These are phyloP conservation scores for Mycena sanguinolenta DNA, from an alignment of 768 basidiomycete species.

Conservation along the genomic window DNA sequence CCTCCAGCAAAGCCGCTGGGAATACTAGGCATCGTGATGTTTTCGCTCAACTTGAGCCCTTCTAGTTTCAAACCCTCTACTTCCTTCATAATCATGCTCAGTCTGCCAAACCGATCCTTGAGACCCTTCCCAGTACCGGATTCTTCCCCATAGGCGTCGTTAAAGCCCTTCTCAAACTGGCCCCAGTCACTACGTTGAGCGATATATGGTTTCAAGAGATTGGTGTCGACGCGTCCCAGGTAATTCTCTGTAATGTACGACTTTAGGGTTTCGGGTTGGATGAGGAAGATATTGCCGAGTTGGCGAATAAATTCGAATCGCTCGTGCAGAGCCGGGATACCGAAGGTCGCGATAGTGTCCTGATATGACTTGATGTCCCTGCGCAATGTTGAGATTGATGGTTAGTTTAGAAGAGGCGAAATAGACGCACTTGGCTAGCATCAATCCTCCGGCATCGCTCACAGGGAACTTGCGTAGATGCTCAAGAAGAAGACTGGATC, in stretches of 20 bases:
- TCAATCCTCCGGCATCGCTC: slow-evolving; percentile 94
- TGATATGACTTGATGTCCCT: slow-evolving; percentile 98
- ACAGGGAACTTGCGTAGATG: slow-evolving; percentile 97
- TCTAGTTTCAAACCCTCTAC: slow-evolving; percentile 74
- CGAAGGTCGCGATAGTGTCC: slow-evolving; percentile 87
- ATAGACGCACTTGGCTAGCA: slow-evolving; percentile 91
- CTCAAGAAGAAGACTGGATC: slow-evolving; percentile 84
- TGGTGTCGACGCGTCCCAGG: slow-evolving; percentile 90
- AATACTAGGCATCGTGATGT: slow-evolving; percentile 70
- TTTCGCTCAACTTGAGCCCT: slow-evolving; percentile 58
- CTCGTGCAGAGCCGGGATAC: slow-evolving; percentile 86
- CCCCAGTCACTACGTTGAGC: slow-evolving; percentile 93
- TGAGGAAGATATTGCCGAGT: slow-evolving; percentile 96
- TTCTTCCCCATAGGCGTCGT: slow-evolving; percentile 65
- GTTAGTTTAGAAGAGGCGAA: not conserved
- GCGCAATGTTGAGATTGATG: slow-evolving; percentile 19
- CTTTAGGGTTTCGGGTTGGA: slow-evolving; percentile 94
- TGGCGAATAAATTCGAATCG: slow-evolving; percentile 99
- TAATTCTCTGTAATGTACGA: slow-evolving; percentile 96
- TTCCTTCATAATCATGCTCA: slow-evolving; percentile 92
- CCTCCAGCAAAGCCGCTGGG: slow-evolving; percentile 63
- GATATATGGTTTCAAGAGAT: slow-evolving; percentile 90
- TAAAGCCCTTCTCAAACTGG: slow-evolving; percentile 86
- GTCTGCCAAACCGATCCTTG: slow-evolving; percentile 75
- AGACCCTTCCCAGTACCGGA: slow-evolving; percentile 59